Conservation (phyloP, 768 basidiomycete genomes). For the Suillus sp. region DNA sequence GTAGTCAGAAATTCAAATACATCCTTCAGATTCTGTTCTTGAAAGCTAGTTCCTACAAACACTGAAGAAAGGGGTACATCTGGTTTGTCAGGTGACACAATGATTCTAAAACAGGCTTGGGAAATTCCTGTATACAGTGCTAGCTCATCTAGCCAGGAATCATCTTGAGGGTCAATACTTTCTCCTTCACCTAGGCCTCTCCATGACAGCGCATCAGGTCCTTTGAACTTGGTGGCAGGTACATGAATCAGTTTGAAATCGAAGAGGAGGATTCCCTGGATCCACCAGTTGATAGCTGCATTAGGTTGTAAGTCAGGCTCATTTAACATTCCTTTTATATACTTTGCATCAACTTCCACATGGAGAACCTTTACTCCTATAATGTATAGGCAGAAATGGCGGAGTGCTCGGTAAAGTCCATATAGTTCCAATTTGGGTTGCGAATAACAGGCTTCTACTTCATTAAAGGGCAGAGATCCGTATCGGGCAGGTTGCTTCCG, state of each 20-base stretch:
- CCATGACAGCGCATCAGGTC: conserved; percentile 35
- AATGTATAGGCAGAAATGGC: conserved; percentile 24
- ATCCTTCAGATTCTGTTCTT: too few species aligned
- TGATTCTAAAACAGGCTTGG: too few species aligned
- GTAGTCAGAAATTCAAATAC: too few species aligned
- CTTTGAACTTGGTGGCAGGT: conserved; percentile 22
- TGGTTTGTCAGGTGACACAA: too few species aligned
- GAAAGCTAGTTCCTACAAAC: too few species aligned
- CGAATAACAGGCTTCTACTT: conserved; percentile 15
- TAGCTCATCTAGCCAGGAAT: not conserved
- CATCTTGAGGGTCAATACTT: not conserved
- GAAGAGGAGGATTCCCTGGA: conserved; percentile 29
- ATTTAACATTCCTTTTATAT: conserved; percentile 39
- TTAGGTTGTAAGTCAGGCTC: conserved; percentile 37
- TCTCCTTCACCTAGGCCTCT: conserved; percentile 1
- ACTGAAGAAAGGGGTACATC: too few species aligned
- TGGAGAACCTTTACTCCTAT: too few species aligned
- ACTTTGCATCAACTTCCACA: conserved; percentile 31
- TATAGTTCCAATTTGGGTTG: conserved; percentile 32
- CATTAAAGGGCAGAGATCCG: conserved; percentile 41
- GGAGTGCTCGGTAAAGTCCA: conserved; percentile 28
- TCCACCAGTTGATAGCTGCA: conserved; percentile 33
- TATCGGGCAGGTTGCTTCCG: conserved; percentile 29
- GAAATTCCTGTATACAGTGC: too few species aligned
- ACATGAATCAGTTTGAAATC: conserved; percentile 33